Evolutionary conservation across 2,329 filamentous ascomycete species (phyloP), one percentile per base, ranked within the genome.

Genomic region (Magnaporthales sp.): DNA sequence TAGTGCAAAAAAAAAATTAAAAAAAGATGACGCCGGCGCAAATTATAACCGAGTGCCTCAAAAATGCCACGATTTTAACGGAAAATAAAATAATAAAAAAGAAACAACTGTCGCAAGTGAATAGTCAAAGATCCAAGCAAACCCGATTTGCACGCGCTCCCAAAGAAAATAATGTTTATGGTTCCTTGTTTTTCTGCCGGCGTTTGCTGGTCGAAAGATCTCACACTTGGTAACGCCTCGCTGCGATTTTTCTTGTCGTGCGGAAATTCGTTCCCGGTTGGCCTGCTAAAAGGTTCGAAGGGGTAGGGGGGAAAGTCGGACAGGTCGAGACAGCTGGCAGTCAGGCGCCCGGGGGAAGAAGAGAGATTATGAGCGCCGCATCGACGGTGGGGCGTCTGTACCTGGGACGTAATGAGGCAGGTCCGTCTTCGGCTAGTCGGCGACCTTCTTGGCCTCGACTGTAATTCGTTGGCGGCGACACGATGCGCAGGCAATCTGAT

Each of bases 321-420:
- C 56, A 11, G 24, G 22, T 61, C 56, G 56, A 61, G 24, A 61
- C 56, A 61, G 56, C 22, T 22, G 61, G 38, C 38, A 46, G 38
- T 15, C 61, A 32, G 61, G 61, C 22, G 29, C 61, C 7, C 13
- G 61, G 61, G 61, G 31, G 24, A 31, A 46, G 38, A n/a, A 46
- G 38, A 46, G 38, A 63, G 61, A 63, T 63, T 63, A 63, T 30
- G 61, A 63, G 61, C 61, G 61, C 61, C 61, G 61, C 61, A 63
- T 30, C 61, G 22, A 63, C n/a, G 27, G 61, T 63, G 61, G 61
- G 61, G 26, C 61, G 24, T 19, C 29, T 63, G 61, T 63, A 63
- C 26, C 26, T 63, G 27, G 26, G 61, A 63, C 61, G 61, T 63
- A 63, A 27, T 27, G 11, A 32, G 61, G 61, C n/a, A 63, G 29